Percentiles rank a stretch among this genome's conserved stretches.
Conservation (phyloP, 1,139 yeast species). For the Saccharomyces hybrid region DNA sequence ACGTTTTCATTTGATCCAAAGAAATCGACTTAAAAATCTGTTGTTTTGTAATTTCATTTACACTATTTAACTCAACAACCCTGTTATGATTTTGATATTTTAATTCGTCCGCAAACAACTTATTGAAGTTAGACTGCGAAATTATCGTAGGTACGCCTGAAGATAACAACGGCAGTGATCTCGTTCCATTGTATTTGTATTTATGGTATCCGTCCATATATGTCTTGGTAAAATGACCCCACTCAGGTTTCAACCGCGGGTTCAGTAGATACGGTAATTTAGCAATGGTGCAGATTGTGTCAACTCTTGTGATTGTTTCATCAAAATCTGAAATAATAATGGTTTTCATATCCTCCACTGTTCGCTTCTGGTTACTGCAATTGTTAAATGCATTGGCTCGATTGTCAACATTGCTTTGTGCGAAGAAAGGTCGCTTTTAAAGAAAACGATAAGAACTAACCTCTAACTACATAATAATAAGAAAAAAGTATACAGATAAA, state of each 20-base stretch:
- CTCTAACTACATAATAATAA: background rate
- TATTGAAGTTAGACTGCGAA: slow-evolving; percentile 4
- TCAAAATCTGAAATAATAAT: slow-evolving; percentile 28
- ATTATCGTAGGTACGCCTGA: background rate
- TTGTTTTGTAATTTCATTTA: slow-evolving; percentile 17
- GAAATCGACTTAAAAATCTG: slow-evolving; percentile 19
- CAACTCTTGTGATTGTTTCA: slow-evolving; percentile 27
- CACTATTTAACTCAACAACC: slow-evolving; percentile 21
- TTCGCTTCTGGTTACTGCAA: background rate
- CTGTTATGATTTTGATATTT: slow-evolving; percentile 15
- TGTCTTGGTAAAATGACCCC: slow-evolving; percentile 21
- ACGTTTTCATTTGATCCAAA: slow-evolving; percentile 11
- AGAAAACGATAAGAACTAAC: background rate
- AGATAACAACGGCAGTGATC: background rate
- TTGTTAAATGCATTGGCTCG: background rate
- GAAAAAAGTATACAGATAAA: background rate
- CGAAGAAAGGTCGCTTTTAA: background rate
- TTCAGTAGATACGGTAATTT: slow-evolving; percentile 18
- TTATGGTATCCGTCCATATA: slow-evolving; percentile 12
- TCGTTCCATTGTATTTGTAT: background rate
- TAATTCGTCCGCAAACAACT: slow-evolving; percentile 12
- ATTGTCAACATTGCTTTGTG: background rate
- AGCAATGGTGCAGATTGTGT: slow-evolving; percentile 24
- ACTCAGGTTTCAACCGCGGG: slow-evolving; percentile 15
- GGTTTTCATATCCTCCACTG: slow-evolving; percentile 7